Evolutionary conservation across 169 alveolate genomes (phyloP), one percentile per base, ranked within the genome.

Genomic region (Plasmodium yoelii): DNA sequence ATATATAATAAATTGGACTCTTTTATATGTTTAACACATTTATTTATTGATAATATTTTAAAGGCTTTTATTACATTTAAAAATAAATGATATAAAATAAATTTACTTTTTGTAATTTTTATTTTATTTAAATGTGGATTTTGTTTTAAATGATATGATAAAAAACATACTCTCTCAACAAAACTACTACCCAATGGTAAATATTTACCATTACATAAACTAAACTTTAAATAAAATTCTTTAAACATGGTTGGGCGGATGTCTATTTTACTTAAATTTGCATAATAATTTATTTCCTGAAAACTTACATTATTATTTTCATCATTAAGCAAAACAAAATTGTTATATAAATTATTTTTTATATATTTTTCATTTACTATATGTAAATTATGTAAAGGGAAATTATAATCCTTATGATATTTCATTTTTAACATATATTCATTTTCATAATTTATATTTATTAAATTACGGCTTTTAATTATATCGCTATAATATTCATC

Each of bases 341-440:
- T 80, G 3, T 59, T 39, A 19, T 65, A 80, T 15, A 59, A 65
- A 4, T 80, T 51, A 3, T 80, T 70, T n/a, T 49, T 51, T 51
- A 60, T 47, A 22, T 80, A 53, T 53, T 65, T 12, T 9, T 80
- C 90, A 42, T 80, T 80, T 42, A 67, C 71, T 39, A 80, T 53
- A n/a, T 80, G 22, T 55, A 80, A 67, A 60, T 80, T 80, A 46
- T 67, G 57, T 51, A 80, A 24, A 0, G 90, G 39, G 12, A 67
- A 19, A 64, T 39, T 59, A 56, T 80, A 80, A 19, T 80, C 90
- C 46, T 65, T 67, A 64, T 67, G 72, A 69, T 80, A 80, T 56
- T 80, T 80, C 80, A 80, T 53, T 65, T 80, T 80, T 65, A 80
- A 42, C 13, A 60, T 44, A 67, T 80, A 80, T 24, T 80, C 90